These are phyloP conservation scores for Diaporthe capsici DNA, from an alignment of 2,329 filamentous ascomycete species.

Conservation along the genomic window DNA sequence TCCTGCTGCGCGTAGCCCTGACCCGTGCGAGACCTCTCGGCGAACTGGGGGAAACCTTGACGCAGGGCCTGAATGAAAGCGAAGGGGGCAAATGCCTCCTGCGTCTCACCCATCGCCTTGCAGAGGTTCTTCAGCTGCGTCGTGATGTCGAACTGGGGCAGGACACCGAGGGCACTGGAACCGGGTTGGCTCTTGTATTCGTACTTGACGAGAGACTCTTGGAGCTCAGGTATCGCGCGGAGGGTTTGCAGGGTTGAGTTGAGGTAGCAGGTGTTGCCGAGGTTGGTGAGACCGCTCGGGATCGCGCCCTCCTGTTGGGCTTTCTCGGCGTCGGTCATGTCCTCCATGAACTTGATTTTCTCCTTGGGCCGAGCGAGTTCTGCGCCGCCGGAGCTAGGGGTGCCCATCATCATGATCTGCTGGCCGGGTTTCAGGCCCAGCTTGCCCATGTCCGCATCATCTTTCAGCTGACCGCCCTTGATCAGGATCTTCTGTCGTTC, in stretches of 20 bases:
- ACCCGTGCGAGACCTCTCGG: constrained; percentile 86
- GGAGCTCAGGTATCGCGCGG: constrained; percentile 90
- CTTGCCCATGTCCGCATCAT: constrained; percentile 89
- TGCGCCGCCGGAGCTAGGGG: constrained; percentile 76
- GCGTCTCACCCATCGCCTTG: constrained; percentile 89
- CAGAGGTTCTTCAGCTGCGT: constrained; percentile 85
- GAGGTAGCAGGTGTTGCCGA: constrained; percentile 98
- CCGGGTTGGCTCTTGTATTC: constrained; percentile 58
- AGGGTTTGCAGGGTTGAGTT: constrained; percentile 97
- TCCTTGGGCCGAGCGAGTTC: constrained; percentile 81
- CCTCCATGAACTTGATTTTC: constrained; percentile 89
- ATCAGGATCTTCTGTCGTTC: constrained; percentile 96
- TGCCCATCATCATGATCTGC: constrained; percentile 96
- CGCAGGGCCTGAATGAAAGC: constrained; percentile 87
- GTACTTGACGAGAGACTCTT: constrained; percentile 80
- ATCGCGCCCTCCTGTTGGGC: constrained; percentile 87
- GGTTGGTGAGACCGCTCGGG: constrained; percentile 89
- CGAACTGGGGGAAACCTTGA: constrained; percentile 89
- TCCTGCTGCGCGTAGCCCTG: constrained; percentile 96
- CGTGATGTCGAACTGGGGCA: constrained; percentile 79
- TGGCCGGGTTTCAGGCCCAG: constrained; percentile 89
- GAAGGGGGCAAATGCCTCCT: constrained; percentile 86
- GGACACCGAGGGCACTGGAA: constrained; percentile 44
- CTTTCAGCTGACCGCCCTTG: constrained; percentile 94
- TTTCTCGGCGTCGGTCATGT: constrained; percentile 96